phyloP scores from a whole-genome alignment of 116 monocot species.

The Zostera marina region DNA sequence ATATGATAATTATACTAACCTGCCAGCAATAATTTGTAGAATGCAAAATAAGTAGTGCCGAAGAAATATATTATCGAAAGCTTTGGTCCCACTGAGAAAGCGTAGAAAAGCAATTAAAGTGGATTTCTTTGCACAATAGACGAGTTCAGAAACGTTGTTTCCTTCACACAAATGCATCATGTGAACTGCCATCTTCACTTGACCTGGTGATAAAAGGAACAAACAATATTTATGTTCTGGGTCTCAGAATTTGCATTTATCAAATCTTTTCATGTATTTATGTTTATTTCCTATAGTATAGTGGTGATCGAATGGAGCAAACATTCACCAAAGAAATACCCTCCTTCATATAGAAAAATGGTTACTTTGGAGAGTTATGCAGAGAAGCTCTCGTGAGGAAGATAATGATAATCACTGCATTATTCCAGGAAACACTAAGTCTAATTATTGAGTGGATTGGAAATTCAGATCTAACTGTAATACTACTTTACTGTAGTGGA shows the following conservation, averaged over 20 bases:
- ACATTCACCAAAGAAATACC: no score
- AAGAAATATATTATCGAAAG: conserved; percentile 78
- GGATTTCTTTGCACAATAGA: conserved; percentile 14
- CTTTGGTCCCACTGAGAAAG: conserved; percentile 51
- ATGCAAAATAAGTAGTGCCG: conserved; percentile 90
- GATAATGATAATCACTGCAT: no score
- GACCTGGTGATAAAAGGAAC: conserved; percentile 25
- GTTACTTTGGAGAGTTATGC: no score
- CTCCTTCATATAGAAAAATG: no score
- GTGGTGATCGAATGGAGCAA: no score
- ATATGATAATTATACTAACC: conserved; percentile 24
- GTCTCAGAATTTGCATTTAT: not conserved
- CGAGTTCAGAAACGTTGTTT: conserved; percentile 30
- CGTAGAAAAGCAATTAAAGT: conserved; percentile 54
- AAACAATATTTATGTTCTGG: not conserved
- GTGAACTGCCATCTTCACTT: conserved; percentile 65
- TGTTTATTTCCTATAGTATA: not conserved
- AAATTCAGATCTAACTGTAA: no score
- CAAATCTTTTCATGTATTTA: not conserved
- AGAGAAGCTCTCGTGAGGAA: no score
- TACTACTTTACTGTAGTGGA: no score
- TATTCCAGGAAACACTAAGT: no score
- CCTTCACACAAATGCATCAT: conserved; percentile 69
- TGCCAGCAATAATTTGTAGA: conserved; percentile 76
- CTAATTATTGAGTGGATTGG: no score